Evolutionary conservation across 805 yeast species (phyloP).

Genomic region (Torulaspora indica): DNA sequence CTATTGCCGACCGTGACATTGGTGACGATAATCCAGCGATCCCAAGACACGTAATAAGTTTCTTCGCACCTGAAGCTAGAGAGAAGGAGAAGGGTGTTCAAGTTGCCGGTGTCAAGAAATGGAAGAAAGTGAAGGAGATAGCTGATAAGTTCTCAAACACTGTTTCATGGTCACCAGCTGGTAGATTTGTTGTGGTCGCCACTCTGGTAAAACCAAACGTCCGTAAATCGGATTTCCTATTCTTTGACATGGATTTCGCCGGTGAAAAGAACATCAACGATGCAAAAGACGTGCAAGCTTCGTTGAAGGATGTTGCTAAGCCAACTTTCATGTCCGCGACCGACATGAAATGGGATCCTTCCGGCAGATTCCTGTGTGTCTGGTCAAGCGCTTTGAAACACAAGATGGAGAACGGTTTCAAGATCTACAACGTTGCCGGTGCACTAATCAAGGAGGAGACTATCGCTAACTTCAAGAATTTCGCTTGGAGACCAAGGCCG

Average conservation of each 20-base stretch:
- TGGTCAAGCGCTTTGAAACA: constrained; percentile 87
- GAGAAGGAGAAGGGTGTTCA: constrained; percentile 47
- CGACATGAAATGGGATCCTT: constrained; percentile 88
- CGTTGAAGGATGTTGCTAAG: constrained; percentile 56
- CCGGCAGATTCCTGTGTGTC: constrained; percentile 84
- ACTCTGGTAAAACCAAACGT: constrained; percentile 43
- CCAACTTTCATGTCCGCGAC: constrained; percentile 75
- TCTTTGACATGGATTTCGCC: constrained; percentile 80
- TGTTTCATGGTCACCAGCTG: constrained; percentile 85
- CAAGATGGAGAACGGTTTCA: constrained; percentile 85
- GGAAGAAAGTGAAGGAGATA: constrained; percentile 56
- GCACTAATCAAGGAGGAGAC: constrained; percentile 66
- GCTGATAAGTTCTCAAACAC: constrained; percentile 65
- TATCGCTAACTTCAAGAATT: constrained; percentile 78
- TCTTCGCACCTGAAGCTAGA: constrained; percentile 73
- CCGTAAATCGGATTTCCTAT: constrained; percentile 65
- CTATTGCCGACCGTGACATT: constrained; percentile 58
- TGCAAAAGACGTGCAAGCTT: constrained; percentile 46
- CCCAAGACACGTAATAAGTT: constrained; percentile 60
- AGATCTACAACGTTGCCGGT: constrained; percentile 81
- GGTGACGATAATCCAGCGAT: constrained; percentile 55
- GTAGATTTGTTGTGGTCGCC: constrained; percentile 69
- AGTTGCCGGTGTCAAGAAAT: constrained; percentile 41
- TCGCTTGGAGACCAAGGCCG: constrained; percentile 98
- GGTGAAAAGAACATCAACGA: constrained; percentile 47